Evolutionary conservation across 75 land plant species (phyloP).

Genomic region (Cryptomeria japonica): DNA sequence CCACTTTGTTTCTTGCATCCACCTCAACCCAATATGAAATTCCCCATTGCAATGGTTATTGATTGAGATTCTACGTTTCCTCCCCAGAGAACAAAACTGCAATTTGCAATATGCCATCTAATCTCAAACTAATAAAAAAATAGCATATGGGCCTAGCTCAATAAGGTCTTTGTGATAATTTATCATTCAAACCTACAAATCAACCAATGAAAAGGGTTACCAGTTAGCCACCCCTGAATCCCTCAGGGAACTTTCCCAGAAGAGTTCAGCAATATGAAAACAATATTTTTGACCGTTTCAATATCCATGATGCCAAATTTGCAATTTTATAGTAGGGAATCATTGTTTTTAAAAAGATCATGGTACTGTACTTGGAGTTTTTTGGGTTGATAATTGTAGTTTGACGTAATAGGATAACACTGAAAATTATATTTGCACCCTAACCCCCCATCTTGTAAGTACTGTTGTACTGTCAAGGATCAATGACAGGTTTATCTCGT

Average conservation of each 20-base stretch:
- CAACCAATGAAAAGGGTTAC: background rate
- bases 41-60: background rate
- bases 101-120: background rate
- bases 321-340: background rate
- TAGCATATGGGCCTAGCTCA: background rate
- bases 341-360: background rate
- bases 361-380: background rate
- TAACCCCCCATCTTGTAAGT: background rate
- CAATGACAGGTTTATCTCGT: slow-evolving; percentile 10
- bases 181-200: background rate
- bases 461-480: slow-evolving; percentile 3
- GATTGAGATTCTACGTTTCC: background rate
- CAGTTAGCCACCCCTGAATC: background rate
- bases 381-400: background rate
- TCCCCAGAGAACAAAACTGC: background rate
- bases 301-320: background rate
- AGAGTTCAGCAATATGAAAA: background rate
- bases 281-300: background rate
- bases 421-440: background rate
- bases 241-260: background rate
- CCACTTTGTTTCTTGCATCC: background rate
- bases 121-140: background rate
- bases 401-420: background rate
- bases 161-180: background rate
- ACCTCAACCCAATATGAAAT: background rate